Evolutionary conservation across 139 green algal genomes (phyloP).

Genomic region (Tetratostichococcus sp.): DNA sequence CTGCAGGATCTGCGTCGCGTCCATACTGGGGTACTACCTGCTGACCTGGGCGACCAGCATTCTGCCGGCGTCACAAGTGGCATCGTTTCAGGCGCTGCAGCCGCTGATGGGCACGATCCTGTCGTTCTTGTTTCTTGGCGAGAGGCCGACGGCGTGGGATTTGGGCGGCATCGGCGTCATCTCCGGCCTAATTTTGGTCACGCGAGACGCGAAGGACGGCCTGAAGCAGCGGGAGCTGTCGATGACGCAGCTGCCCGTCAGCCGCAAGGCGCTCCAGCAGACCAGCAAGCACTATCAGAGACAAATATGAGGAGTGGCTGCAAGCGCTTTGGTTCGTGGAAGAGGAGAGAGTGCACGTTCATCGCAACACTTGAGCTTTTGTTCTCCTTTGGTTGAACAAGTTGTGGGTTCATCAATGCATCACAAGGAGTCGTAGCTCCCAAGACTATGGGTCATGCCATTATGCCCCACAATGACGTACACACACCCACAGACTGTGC

Average conservation of each 20-base stretch:
- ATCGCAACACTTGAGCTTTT: too few species aligned
- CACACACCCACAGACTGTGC: too few species aligned
- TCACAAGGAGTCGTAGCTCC: too few species aligned
- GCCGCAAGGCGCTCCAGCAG: too few species aligned
- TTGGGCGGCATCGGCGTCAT: conserved; percentile 52
- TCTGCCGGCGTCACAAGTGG: conserved; percentile 62
- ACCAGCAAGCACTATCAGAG: not conserved
- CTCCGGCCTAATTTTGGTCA: conserved; percentile 48
- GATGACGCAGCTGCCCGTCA: not conserved
- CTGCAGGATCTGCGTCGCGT: conserved; percentile 66
- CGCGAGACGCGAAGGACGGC: conserved; percentile 10
- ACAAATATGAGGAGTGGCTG: not conserved
- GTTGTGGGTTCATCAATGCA: too few species aligned
- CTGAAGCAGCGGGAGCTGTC: not conserved
- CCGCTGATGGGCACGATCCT: conserved; percentile 61
- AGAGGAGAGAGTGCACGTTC: too few species aligned
- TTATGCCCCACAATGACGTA: too few species aligned
- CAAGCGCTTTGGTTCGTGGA: too few species aligned
- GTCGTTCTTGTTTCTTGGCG: conserved; percentile 46
- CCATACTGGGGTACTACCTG: conserved; percentile 53
- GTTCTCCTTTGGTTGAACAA: too few species aligned
- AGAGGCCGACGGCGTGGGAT: conserved; percentile 50
- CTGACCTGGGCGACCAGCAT: conserved; percentile 54
- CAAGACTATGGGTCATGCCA: too few species aligned
- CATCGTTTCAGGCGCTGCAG: conserved; percentile 65